Evolutionary conservation across 2,329 filamentous ascomycete genomes (phyloP).

Genomic region (Phaeosphaeria sp.): DNA sequence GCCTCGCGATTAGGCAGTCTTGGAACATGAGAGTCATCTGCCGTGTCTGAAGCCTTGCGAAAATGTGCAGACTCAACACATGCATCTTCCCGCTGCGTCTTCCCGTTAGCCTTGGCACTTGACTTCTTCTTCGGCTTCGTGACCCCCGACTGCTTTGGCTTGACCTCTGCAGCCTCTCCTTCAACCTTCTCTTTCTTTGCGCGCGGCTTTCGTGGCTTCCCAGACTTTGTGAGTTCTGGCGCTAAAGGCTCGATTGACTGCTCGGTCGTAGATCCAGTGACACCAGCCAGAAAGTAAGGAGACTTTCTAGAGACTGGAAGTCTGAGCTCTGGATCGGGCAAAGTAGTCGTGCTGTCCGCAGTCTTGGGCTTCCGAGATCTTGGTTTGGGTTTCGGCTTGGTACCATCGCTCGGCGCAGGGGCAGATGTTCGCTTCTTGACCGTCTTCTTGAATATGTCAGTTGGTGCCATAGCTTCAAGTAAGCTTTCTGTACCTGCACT

Average conservation of each 20-base stretch:
- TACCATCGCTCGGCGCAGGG: slow-evolving; percentile 9
- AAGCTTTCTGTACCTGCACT: slow-evolving; percentile 8
- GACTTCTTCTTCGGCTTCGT: slow-evolving; percentile 27
- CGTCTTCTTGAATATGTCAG: slow-evolving; percentile 14
- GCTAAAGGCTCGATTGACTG: slow-evolving; percentile 8
- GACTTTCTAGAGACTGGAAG: slow-evolving; percentile 26
- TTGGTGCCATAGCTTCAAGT: slow-evolving; percentile 1
- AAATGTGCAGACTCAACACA: slow-evolving; percentile 32
- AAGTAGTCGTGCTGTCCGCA: slow-evolving; percentile 17
- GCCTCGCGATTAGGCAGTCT: not conserved
- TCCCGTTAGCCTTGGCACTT: slow-evolving; percentile 14
- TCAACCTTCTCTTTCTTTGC: slow-evolving; percentile 33
- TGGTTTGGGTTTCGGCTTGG: slow-evolving; percentile 31
- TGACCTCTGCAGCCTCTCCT: slow-evolving; percentile 18
- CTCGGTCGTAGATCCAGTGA: slow-evolving; percentile 6
- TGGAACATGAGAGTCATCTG: slow-evolving; percentile 2
- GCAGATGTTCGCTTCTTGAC: slow-evolving; percentile 25
- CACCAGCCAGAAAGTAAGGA: slow-evolving; percentile 23
- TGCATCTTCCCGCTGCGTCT: slow-evolving; percentile 20
- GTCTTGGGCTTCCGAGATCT: slow-evolving; percentile 33
- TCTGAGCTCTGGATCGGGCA: slow-evolving; percentile 21
- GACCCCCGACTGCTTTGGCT: slow-evolving; percentile 31
- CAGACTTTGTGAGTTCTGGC: slow-evolving; percentile 25
- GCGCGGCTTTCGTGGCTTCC: slow-evolving; percentile 39
- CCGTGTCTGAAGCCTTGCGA: slow-evolving; percentile 1